Evolutionary conservation across 345 rosid genomes (phyloP), one percentile per base, ranked within the genome.

Genomic region (Bretschneidera sinensis): DNA sequence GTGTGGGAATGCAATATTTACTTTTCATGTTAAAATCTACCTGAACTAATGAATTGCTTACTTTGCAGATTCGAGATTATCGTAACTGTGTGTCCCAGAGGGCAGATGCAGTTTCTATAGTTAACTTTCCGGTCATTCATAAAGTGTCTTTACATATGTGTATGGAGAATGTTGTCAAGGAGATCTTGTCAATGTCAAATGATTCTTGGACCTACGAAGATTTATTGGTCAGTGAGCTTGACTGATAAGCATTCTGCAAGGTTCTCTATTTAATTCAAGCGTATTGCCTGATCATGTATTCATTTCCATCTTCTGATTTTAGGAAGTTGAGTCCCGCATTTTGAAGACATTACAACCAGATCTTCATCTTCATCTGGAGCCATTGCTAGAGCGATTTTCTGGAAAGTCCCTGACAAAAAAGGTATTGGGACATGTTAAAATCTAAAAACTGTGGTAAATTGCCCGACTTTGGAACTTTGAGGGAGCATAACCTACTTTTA

Each of bases 271-370:
- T 43, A 17, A 35, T 43, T 50, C 20, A 31, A 45, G 48, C 50
- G 6, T 43, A 17, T 34, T 20, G 39, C 55, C 16, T 23, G 25
- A 23, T 43, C 20, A 19, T 48, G 13, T 13, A 25, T 69, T 25
- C 31, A 56, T 56, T 62, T 7, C 24, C 47, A 17, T 43, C 17
- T 59, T 59, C 57, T 28, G 19, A 49, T 59, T 60, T 49, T 19
- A 73, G 77, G 73, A 59, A 43, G 73, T 68, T 50, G 77, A 73
- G 55, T 68, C 70, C 19, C 45, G 59, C 62, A 60, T 73, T 49
- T 24, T 68, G 48, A 73, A 73, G 69, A 66, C 73, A 19, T 68
- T 73, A 62, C 77, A 73, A 54, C 77, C 77, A 9, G 59, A 58
- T 33, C 77, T 73, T 63, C 47, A 60, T 48, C 66, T 73, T 53